phyloP scores from a whole-genome alignment of 768 basidiomycete genomes.

The Cystobasidium onofrii region DNA sequence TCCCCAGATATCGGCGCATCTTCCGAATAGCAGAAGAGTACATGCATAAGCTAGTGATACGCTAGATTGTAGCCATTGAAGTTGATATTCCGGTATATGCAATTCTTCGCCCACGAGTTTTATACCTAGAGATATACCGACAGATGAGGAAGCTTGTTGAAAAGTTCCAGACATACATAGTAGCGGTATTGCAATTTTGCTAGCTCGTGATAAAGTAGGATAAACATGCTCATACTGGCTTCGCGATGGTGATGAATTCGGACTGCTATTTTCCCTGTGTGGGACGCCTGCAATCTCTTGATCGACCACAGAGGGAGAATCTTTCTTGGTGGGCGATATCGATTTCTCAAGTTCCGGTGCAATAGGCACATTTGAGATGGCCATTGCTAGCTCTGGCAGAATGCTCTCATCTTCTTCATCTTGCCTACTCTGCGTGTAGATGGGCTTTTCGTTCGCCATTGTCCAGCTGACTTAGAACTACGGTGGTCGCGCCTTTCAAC shows the following conservation, averaged over 20 bases:
- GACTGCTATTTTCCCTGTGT: too few species aligned
- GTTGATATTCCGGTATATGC: constrained; percentile 9
- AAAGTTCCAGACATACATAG: not conserved
- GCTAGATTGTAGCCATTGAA: constrained; percentile 15
- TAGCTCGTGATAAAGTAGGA: not conserved
- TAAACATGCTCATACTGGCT: not conserved
- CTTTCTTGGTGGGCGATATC: not conserved
- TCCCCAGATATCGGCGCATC: constrained; percentile 10
- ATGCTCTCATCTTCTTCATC: not conserved
- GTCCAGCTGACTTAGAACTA: not conserved
- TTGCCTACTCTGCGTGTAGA: not conserved
- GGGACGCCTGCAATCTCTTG: not conserved
- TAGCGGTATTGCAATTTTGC: not conserved
- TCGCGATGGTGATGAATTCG: not conserved
- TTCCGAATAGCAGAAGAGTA: constrained; percentile 11
- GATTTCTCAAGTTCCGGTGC: not conserved
- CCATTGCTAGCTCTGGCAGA: not conserved
- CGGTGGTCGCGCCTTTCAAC: not conserved
- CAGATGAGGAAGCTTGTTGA: not conserved
- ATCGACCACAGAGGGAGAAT: not conserved
- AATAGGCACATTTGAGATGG: not conserved
- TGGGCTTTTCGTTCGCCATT: not conserved
- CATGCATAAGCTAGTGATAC: not conserved
- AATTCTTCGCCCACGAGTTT: not conserved
- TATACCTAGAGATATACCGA: not conserved